Percentiles rank a stretch among this genome's conserved stretches.
Evolutionary conservation across 805 yeast genomes (phyloP).

Genomic region (Yueomyces sp.): DNA sequence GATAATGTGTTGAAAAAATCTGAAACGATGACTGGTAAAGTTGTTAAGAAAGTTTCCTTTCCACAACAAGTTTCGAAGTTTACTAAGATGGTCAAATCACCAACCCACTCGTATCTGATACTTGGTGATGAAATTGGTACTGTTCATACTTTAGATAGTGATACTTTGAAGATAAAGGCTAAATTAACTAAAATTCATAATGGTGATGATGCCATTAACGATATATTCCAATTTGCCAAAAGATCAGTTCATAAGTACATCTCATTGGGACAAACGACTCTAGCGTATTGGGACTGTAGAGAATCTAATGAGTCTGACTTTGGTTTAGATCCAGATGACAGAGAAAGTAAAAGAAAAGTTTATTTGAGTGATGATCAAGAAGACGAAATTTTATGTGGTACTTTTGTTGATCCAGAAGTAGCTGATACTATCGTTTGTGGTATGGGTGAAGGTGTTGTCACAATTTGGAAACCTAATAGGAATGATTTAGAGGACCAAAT

Average conservation of each 20-base stretch:
- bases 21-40: slow-evolving; percentile 59
- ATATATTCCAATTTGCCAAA: slow-evolving; percentile 52
- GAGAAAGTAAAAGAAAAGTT: slow-evolving; percentile 32
- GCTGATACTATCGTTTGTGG: slow-evolving; percentile 64
- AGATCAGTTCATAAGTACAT: slow-evolving; percentile 64
- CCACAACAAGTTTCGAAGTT: slow-evolving; percentile 10
- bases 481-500: slow-evolving; percentile 68
- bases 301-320: slow-evolving; percentile 26
- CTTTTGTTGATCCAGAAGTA: slow-evolving; percentile 49
- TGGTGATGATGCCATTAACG: slow-evolving; percentile 73
- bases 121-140: slow-evolving; percentile 59
- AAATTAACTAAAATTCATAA: slow-evolving; percentile 40
- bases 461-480: slow-evolving; percentile 68
- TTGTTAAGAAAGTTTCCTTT: slow-evolving; percentile 36
- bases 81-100: slow-evolving; percentile 25
- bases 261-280: slow-evolving; percentile 69
- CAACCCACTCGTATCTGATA: slow-evolving; percentile 31
- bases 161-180: slow-evolving; percentile 36
- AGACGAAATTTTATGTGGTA: slow-evolving; percentile 74
- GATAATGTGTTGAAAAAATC: slow-evolving; percentile 75
- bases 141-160: slow-evolving; percentile 48
- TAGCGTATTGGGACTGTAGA: slow-evolving; percentile 66
- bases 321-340: slow-evolving; percentile 9
- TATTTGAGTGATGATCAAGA: slow-evolving; percentile 78
- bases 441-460: slow-evolving; percentile 81